Base-by-base conservation (phyloP, 495 filamentous ascomycete genomes). In the Trichoderma virens region DNA sequence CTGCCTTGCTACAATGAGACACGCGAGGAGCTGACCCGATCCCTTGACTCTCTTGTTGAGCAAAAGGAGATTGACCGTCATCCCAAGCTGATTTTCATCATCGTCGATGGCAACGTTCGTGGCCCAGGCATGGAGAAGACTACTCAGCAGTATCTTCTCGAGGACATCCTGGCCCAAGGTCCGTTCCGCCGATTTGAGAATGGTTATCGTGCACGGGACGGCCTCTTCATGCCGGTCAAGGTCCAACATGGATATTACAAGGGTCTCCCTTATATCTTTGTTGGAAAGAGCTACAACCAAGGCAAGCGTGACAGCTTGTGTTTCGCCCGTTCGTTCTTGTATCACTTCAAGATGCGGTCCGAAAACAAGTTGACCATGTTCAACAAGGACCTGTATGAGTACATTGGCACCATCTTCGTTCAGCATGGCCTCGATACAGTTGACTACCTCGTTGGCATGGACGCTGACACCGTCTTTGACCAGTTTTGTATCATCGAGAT, bases 271-370 rank as follows among this genome's bases (percentile, higher is more conserved):
- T 82, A 63, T 78, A 89, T 64, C 81, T 88, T 5, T 66, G 72
- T 72, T 2, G 85, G 86, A 60, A 89, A 88, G 73, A 86, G 88
- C 72, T 85, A 89, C 71, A 92, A 92, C 67, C 83, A 88, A 60
- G 89, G 89, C 64, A 92, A 92, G 74, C 81, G 89, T 69, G 89
- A 92, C 76, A 87, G 86, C 73, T 85, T 91, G 73, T 89, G 90
- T 66, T 85, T 92, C 63, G 76, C 88, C 56, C 90, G 90, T 82
- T 88, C 86, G 6, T 91, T 92, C 75, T 74, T 91, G 67, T 86
- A 91, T 70, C 90, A 92, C 71, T 89, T 92, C 71, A 90, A 74
- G 34, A 6, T 62, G 27, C 72, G 72, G 8, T 41, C 31, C 20
- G 63, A 59, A 8, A 67, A 65, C 7, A 65, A 66, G 0, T 65